Conservation (phyloP, 2,329 filamentous ascomycete genomes). For the Alternaria panax region DNA sequence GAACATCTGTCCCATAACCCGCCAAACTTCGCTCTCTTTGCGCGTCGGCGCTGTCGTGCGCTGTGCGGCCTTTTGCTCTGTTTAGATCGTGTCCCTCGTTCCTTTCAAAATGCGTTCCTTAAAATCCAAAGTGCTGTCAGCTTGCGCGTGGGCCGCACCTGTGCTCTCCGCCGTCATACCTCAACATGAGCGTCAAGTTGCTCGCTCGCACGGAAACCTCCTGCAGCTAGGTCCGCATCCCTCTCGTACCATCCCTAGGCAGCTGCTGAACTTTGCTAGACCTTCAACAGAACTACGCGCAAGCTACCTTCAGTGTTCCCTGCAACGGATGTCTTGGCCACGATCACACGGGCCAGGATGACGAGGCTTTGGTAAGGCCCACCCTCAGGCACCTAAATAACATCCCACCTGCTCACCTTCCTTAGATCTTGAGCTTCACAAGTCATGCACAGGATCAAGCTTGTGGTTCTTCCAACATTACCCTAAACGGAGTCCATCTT, state of each 20-base stretch:
- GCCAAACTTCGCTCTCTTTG: constrained; percentile 27
- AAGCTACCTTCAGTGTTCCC: constrained; percentile 54
- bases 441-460: constrained; percentile 48
- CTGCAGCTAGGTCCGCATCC: constrained; percentile 41
- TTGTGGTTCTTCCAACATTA: constrained; percentile 52
- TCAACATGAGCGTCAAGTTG: constrained; percentile 19
- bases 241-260: constrained; percentile 40
- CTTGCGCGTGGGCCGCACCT: constrained; percentile 38
- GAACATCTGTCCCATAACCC: constrained; percentile 30
- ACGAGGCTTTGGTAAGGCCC: constrained; percentile 52
- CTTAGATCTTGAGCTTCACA: constrained; percentile 53
- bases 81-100: constrained; percentile 15
- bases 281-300: constrained; percentile 44
- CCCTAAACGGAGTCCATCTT: constrained; percentile 51
- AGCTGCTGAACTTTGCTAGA: constrained; percentile 44
- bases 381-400: constrained; percentile 43
- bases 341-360: constrained; percentile 48
- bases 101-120: constrained; percentile 40
- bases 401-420: constrained; percentile 36
- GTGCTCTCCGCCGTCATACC: constrained; percentile 41
- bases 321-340: constrained; percentile 53
- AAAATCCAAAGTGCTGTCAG: constrained; percentile 43
- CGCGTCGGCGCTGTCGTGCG: constrained; percentile 17
- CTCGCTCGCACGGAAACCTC: constrained; percentile 29
- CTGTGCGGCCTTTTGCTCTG: constrained; percentile 9